These are phyloP conservation scores for Populus deltoides DNA, from an alignment of 345 rosid genomes.

Conservation along the genomic window DNA sequence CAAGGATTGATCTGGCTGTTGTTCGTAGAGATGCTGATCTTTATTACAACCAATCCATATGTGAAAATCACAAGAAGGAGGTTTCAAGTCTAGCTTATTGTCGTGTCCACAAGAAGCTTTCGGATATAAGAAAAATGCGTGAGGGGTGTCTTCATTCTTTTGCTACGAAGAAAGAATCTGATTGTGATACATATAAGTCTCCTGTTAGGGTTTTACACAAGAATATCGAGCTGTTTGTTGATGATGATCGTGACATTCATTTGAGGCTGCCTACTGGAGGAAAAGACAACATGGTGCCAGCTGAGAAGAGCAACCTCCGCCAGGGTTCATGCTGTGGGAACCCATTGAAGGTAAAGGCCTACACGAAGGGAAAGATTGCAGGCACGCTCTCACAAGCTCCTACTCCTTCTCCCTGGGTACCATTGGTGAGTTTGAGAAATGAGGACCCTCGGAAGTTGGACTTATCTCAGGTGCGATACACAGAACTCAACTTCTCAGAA, in stretches of 20 bases:
- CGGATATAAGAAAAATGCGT: slow-evolving; percentile 75
- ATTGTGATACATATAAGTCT: slow-evolving; percentile 70
- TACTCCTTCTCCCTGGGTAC: slow-evolving; percentile 67
- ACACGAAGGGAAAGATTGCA: slow-evolving; percentile 26
- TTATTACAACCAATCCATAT: slow-evolving; percentile 78
- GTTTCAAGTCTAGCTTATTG: slow-evolving; percentile 79
- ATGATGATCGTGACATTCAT: slow-evolving; percentile 56
- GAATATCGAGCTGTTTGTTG: slow-evolving; percentile 67
- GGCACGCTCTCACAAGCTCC: slow-evolving; percentile 47
- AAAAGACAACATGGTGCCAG: slow-evolving; percentile 29
- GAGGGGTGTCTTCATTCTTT: slow-evolving; percentile 91
- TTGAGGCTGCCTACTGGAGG: slow-evolving; percentile 33
- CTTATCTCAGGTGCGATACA: slow-evolving; percentile 33
- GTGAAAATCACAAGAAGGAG: slow-evolving; percentile 74
- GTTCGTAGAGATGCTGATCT: slow-evolving; percentile 43
- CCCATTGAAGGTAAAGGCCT: slow-evolving; percentile 50
- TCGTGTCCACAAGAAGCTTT: slow-evolving; percentile 75
- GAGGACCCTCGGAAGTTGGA: slow-evolving; percentile 30
- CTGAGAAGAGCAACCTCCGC: slow-evolving; percentile 24
- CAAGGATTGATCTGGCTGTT: slow-evolving; percentile 69
- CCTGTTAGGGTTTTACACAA: slow-evolving; percentile 72
- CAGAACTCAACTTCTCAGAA: slow-evolving; percentile 42
- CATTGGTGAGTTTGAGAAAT: slow-evolving; percentile 21
- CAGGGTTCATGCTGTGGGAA: slow-evolving; percentile 72
- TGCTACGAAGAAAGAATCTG: slow-evolving; percentile 76